Evolutionary conservation across 306 rosid species (phyloP).

Genomic region (Delonix regia): DNA sequence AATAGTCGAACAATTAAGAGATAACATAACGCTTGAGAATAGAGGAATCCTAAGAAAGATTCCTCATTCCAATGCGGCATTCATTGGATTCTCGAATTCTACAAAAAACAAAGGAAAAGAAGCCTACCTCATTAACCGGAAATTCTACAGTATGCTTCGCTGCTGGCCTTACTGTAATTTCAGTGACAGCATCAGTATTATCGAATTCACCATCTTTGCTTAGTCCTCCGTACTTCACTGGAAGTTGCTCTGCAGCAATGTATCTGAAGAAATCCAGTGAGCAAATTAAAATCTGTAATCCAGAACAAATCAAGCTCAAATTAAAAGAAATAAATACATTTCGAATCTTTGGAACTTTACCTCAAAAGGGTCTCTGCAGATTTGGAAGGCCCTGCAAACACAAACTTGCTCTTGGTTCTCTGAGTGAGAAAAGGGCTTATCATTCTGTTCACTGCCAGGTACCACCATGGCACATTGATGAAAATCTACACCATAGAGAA

Average conservation of each 20-base stretch:
- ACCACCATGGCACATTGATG: conserved; percentile 93
- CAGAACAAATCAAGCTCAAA: not conserved
- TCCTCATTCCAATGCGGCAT: conserved; percentile 30
- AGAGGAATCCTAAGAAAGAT: conserved; percentile 54
- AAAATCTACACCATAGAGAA: conserved; percentile 52
- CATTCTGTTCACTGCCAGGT: conserved; percentile 72
- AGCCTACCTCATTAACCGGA: conserved; percentile 68
- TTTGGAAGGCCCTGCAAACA: conserved; percentile 81
- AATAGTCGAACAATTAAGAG: not conserved
- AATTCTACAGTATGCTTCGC: conserved; percentile 65
- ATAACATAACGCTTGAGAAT: not conserved
- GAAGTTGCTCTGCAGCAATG: conserved; percentile 72
- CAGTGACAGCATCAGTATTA: conserved; percentile 58
- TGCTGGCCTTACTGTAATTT: conserved; percentile 61
- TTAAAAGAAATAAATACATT: not conserved
- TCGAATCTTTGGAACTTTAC: conserved; percentile 39
- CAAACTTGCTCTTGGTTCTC: conserved; percentile 79
- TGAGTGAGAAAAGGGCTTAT: conserved; percentile 80
- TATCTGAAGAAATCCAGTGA: conserved; percentile 48
- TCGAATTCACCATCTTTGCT: conserved; percentile 71
- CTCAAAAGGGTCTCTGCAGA: conserved; percentile 72
- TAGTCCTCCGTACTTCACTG: conserved; percentile 80
- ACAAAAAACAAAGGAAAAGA: conserved; percentile 1
- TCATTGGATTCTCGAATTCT: conserved; percentile 41
- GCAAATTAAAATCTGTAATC: not conserved